These are phyloP conservation scores for Fraxinus quadrangulata DNA, from an alignment of 257 asterid genomes.

Conservation along the genomic window DNA sequence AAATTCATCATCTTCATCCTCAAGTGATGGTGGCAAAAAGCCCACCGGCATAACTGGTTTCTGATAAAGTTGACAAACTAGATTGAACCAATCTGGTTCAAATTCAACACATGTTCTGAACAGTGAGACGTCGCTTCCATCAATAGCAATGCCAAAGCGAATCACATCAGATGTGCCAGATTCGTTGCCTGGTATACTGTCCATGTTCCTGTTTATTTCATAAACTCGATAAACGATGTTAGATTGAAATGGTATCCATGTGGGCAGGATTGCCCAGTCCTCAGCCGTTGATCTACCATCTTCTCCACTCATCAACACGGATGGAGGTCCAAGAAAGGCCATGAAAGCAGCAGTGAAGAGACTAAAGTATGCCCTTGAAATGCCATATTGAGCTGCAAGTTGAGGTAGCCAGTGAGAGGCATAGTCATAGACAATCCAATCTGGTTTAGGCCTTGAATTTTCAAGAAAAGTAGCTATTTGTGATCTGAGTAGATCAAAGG, in stretches of 20 bases:
- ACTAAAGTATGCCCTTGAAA: constrained; percentile 57
- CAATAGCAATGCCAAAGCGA: constrained; percentile 58
- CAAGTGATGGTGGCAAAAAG: constrained; percentile 45
- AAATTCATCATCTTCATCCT: constrained; percentile 31
- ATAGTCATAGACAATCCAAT: constrained; percentile 78
- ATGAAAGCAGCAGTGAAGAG: constrained; percentile 74
- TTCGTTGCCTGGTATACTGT: constrained; percentile 62
- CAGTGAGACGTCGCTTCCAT: constrained; percentile 59
- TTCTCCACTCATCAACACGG: constrained; percentile 35
- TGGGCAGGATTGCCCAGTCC: constrained; percentile 62
- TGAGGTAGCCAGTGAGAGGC: constrained; percentile 80
- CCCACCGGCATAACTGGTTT: constrained; percentile 70
- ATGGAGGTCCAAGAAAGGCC: constrained; percentile 68
- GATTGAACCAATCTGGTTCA: constrained; percentile 74
- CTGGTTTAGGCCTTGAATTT: constrained; percentile 54
- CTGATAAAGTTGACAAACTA: constrained; percentile 46
- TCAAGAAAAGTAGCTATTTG: constrained; percentile 52
- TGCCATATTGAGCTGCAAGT: constrained; percentile 41
- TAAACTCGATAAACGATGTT: constrained; percentile 53
- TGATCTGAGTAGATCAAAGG: constrained; percentile 64
- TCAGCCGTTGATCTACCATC: constrained; percentile 45
- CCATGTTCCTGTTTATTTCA: constrained; percentile 59
- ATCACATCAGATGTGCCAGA: constrained; percentile 60
- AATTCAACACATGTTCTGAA: constrained; percentile 69
- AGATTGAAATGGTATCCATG: constrained; percentile 65